Percentiles rank a stretch among this genome's conserved stretches.
Evolutionary conservation across 768 basidiomycete species (phyloP).

Genomic region (Tylopilus plumbeoviolaceoides): DNA sequence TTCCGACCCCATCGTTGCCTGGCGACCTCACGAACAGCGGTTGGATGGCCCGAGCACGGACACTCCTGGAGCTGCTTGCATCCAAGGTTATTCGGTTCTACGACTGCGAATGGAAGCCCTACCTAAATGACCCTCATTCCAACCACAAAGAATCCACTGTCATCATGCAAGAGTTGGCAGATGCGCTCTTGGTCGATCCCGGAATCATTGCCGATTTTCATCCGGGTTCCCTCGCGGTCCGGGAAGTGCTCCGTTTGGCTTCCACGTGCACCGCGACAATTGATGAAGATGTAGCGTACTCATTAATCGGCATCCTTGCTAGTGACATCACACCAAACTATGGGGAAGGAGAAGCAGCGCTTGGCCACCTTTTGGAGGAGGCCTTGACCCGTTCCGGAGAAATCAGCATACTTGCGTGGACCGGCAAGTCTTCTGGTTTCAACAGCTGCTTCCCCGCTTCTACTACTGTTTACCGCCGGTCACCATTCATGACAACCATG

Average conservation of each 20-base stretch:
- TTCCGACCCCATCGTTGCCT: background rate
- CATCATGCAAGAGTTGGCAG: background rate
- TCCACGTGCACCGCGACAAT: background rate
- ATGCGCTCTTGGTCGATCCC: background rate
- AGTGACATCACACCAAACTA: background rate
- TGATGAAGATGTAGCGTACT: background rate
- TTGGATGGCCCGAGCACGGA: conserved; percentile 4
- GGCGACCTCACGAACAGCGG: background rate
- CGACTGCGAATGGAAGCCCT: conserved; percentile 1
- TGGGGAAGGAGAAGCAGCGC: background rate
- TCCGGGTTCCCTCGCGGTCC: background rate
- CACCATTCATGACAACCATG: background rate
- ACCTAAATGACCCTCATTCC: background rate
- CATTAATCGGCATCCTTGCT: background rate
- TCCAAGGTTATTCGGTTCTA: conserved; percentile 1
- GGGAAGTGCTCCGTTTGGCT: background rate
- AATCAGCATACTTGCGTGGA: background rate
- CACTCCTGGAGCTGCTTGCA: conserved; percentile 7
- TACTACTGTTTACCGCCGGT: background rate
- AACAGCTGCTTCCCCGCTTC: background rate
- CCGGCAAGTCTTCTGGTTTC: background rate
- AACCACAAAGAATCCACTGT: background rate
- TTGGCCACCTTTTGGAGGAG: background rate
- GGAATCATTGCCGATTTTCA: background rate
- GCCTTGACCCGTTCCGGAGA: background rate